Base-by-base conservation (phyloP, 139 green algal genomes). In the Raphidocelis subcapitata region DNA sequence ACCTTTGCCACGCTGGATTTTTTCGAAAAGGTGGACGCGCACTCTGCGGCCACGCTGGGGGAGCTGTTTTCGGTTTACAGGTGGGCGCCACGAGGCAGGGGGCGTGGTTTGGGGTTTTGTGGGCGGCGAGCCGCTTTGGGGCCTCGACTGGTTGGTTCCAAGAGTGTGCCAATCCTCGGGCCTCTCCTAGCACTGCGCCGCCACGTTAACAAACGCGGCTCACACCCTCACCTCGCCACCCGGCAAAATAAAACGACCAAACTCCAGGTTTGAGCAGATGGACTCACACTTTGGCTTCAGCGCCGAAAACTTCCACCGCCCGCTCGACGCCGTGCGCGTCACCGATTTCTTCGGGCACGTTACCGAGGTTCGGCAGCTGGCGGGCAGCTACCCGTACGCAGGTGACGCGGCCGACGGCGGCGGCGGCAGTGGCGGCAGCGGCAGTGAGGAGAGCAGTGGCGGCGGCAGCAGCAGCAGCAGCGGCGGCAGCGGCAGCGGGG, bases 1-100 rank as follows among this genome's bases (percentile, higher is more conserved):
- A 94, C 90, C 0, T 90, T 75, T 67, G 70, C 79, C 29, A 82
- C 82, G 8, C 76, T 91, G n/a, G 63, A 87, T 24, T 94, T 93
- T 65, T 82, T 94, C 24, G 83, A 94, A 65, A 61, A 66, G 28
- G 61, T 87, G 36, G 74, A 77, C 41, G 77, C 68, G 36, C 49
- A 79, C 74, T 80, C 62, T 71, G 72, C 60, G 8, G 69, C 74
- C 31, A 88, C 77, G 21, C 35, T 94, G 62, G 65, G 49, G 41
- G 49, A 89, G 14, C 63, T 90, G 12, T 49, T 85, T 2, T 35
- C 70, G 21, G 74, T 66, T 29, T 67, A 83, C 49, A 81, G 62
- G 83, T 84, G 49, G 23, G 32, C 5, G 24, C 12, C 52, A 15
- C 15, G 46, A 12, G 12, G 46, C 15, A n/a, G n/a, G n/a, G n/a